phyloP scores from a whole-genome alignment of 331 rosid genomes.

The Arachis monticola region DNA sequence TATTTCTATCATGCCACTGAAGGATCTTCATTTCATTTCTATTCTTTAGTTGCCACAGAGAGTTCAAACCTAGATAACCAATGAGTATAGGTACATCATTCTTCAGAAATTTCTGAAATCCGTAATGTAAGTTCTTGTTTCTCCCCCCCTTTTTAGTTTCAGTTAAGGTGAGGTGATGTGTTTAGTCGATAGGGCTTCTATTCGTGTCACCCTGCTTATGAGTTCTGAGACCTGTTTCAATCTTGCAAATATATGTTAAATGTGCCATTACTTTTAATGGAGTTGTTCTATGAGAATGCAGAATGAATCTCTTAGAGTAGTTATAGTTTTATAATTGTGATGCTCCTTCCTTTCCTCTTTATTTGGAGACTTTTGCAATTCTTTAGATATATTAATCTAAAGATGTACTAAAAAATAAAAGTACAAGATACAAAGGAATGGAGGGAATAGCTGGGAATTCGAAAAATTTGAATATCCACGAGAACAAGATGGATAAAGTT shows the following conservation, averaged over 20 bases:
- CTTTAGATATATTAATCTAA: too few species aligned
- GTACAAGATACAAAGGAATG: not conserved
- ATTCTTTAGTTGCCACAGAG: constrained; percentile 47
- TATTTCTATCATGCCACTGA: constrained; percentile 40
- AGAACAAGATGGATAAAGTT: not conserved
- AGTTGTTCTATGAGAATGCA: constrained; percentile 32
- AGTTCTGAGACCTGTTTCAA: constrained; percentile 34
- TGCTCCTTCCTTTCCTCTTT: too few species aligned
- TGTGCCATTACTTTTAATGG: constrained; percentile 27
- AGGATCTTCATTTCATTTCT: constrained; percentile 40
- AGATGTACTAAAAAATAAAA: too few species aligned
- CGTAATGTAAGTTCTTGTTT: constrained; percentile 44
- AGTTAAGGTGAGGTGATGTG: constrained; percentile 37
- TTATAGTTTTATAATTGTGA: not conserved
- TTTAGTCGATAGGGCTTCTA: constrained; percentile 35
- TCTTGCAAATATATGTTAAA: constrained; percentile 34
- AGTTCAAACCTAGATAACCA: constrained; percentile 39
- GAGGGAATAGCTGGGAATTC: not conserved
- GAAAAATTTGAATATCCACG: too few species aligned
- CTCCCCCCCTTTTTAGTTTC: not conserved
- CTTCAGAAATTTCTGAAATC: constrained; percentile 46
- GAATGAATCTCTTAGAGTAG: constrained; percentile 21
- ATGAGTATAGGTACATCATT: constrained; percentile 49
- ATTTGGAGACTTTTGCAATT: too few species aligned
- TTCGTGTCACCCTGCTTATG: constrained; percentile 39